Base-by-base conservation (phyloP, 257 asterid genomes). In the Capsicum chinense region DNA sequence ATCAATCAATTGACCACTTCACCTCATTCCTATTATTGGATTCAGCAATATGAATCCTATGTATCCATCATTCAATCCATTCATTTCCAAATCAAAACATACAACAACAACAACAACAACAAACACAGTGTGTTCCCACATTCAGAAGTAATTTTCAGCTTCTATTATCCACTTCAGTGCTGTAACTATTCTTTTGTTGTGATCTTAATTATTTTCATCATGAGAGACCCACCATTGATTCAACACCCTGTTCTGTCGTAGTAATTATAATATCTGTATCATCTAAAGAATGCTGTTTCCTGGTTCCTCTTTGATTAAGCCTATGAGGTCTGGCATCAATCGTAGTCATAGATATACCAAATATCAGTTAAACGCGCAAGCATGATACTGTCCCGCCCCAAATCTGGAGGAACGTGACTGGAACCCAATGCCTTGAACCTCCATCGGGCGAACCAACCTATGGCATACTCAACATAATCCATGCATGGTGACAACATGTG, bases 181-280 rank as follows among this genome's bases (percentile, higher is more conserved):
- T 56, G 21, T 74, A 50, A 21, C 60, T 12, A 44, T 74, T 50
- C 58, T 50, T 74, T 74, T 44, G 44, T 48, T 74, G 60, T 50
- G 80, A 74, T 74, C 19, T 50, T 60, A 52, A 76, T 26, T 76
- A 76, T 54, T 26, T 73, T 14, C 81, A 13, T 76, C 81, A 7
- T 13, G 63, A 26, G 81, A 76, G 21, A 76, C 59, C 15, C 37
- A 17, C 52, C 56, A 17, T 71, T 76, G 48, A 33, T 14, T 76
- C 8, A 54, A 76, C n/a, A 76, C 48, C 59, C 16, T 52, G 62
- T 52, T 21, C 48, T 54, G 5, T 76, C 50, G 54, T 76, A 64
- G 81, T 76, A 76, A 4, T 76, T 52, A 35, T 76, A 26, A 76
- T 76, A 48, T 76, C 12, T 76, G 50, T 14, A 33, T 76, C 48